Percentiles rank a stretch among this genome's conserved stretches.
phyloP scores from a whole-genome alignment of 768 basidiomycete genomes.

The Pisolithus tinctorius region DNA sequence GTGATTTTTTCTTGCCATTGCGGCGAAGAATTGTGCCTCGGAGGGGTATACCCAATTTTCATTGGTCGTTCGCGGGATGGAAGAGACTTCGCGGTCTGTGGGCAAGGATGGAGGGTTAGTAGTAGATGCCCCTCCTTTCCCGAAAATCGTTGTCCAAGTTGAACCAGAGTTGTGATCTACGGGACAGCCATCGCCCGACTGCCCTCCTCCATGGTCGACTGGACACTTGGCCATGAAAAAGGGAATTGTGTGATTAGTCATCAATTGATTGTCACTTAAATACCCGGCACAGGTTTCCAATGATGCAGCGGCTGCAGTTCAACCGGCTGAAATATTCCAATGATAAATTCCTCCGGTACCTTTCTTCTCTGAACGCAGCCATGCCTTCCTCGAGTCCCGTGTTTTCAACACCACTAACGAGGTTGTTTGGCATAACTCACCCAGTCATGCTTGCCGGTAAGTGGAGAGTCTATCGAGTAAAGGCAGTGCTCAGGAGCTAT shows the following conservation, averaged over 20 bases:
- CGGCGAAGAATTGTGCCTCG: constrained; percentile 96
- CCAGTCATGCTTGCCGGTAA: constrained; percentile 77
- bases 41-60: constrained; percentile 97
- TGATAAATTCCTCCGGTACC: background rate
- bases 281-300: background rate
- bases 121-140: constrained; percentile 7
- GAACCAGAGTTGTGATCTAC: constrained; percentile 53
- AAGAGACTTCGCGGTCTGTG: constrained; percentile 72
- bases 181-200: constrained; percentile 44
- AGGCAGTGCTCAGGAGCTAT: background rate
- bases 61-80: constrained; percentile 70
- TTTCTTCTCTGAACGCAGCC: constrained; percentile 8
- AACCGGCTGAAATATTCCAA: background rate
- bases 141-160: constrained; percentile 33
- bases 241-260: constrained; percentile 2
- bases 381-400: constrained; percentile 65
- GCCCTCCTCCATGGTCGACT: constrained; percentile 34
- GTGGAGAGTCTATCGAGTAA: constrained; percentile 2
- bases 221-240: constrained; percentile 37
- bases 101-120: constrained; percentile 39
- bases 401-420: constrained; percentile 70
- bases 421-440: constrained; percentile 70
- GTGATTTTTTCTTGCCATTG: constrained; percentile 93
- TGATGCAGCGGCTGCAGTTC: too few relatives aligned
- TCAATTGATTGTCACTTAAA: background rate